These are phyloP conservation scores for Dryas integrifolia DNA, from an alignment of 331 rosid species.

Conservation along the genomic window DNA sequence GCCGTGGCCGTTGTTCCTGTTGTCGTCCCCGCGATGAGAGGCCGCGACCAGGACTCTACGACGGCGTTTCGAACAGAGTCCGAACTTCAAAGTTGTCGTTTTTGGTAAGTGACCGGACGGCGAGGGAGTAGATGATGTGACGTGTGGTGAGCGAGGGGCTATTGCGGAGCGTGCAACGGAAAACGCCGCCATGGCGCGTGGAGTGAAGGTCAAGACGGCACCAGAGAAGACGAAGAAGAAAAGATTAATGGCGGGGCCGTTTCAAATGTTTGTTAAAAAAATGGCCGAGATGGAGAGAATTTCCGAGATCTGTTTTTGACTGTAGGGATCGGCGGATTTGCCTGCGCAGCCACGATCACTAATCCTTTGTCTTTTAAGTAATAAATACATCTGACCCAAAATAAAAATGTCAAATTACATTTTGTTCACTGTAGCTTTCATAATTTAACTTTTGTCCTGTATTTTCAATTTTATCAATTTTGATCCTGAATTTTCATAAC, in stretches of 20 bases:
- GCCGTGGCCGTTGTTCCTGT: background rate
- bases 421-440: no score
- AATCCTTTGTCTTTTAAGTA: no score
- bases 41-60: conserved; percentile 31
- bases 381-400: no score
- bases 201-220: background rate
- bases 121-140: conserved; percentile 21
- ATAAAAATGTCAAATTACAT: no score
- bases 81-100: conserved; percentile 1
- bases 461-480: no score
- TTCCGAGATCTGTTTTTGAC: no score
- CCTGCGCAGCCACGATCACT: no score
- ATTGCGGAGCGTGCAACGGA: conserved; percentile 37
- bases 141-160: conserved; percentile 23
- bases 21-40: conserved; percentile 25
- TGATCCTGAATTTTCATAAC: no score
- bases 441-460: no score
- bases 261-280: no score
- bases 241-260: background rate
- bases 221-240: background rate
- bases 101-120: conserved; percentile 17
- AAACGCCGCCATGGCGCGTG: conserved; percentile 44
- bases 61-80: conserved; percentile 26
- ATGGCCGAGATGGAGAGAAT: no score
- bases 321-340: no score